phyloP scores from a whole-genome alignment of 225 moss, liverwort and hornwort species.

The Sphagnum contortum region DNA sequence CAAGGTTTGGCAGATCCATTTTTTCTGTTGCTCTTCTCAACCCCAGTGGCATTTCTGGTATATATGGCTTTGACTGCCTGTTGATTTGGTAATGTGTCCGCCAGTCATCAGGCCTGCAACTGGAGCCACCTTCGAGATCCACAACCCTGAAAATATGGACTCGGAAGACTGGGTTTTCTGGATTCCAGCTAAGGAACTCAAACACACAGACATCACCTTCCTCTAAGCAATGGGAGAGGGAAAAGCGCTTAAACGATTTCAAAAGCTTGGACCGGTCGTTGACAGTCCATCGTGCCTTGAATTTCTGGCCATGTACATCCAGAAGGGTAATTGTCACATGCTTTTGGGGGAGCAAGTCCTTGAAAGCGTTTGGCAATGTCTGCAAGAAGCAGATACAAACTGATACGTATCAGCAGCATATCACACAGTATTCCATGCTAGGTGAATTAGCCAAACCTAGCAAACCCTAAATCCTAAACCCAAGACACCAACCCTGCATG shows the following conservation, averaged over 20 bases:
- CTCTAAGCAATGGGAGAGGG: constrained; percentile 12
- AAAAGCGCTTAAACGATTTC: constrained; percentile 19
- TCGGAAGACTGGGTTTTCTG: constrained; percentile 16
- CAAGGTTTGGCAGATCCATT: no score
- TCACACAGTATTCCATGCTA: no score
- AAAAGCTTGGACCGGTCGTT: constrained; percentile 16
- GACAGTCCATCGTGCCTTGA: constrained; percentile 22
- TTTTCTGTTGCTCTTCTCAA: no score
- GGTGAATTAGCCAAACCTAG: no score
- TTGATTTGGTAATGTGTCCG: no score
- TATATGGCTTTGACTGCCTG: no score
- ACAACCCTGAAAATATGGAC: constrained; percentile 22
- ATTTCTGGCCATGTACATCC: constrained; percentile 16
- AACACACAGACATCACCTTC: constrained; percentile 23
- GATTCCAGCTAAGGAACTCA: constrained; percentile 18
- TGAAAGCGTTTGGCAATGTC: constrained; percentile 22
- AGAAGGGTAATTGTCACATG: constrained; percentile 18
- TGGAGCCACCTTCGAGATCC: not conserved
- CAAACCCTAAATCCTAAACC: no score
- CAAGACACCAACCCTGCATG: no score
- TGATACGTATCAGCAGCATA: no score
- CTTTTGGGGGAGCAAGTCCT: constrained; percentile 20
- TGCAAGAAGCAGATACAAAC: constrained; percentile 2
- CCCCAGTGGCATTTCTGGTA: no score
- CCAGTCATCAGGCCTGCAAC: no score